A percentile compares a stretch with the other conserved stretches of the same genome.
phyloP scores from a whole-genome alignment of 202 grass and related monocot species.

The Carex arenaria region DNA sequence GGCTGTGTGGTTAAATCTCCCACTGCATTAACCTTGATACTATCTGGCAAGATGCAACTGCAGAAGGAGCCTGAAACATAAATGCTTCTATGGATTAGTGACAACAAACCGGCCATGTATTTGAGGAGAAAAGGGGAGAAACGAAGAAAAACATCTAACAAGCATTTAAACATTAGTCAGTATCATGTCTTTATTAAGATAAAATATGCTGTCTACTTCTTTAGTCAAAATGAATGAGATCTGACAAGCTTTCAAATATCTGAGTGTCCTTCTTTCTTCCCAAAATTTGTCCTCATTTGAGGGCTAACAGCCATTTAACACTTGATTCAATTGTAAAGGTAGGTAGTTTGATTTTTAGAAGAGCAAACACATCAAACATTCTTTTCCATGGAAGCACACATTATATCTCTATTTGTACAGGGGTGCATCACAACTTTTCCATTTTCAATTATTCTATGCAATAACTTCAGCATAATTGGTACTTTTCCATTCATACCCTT shows the following conservation, averaged over 20 bases:
- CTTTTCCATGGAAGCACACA: not conserved
- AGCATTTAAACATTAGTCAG: not conserved
- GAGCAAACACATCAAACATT: not conserved
- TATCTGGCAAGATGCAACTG: slow-evolving; percentile 68
- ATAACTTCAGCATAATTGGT: not conserved
- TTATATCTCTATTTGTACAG: not conserved
- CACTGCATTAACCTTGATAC: slow-evolving; percentile 58
- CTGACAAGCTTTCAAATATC: slow-evolving; percentile 1
- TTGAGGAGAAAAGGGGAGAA: not conserved
- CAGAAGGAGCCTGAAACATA: slow-evolving; percentile 52
- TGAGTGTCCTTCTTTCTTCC: not conserved
- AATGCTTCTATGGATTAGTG: not conserved
- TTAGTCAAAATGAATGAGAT: not conserved
- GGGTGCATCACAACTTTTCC: not conserved
- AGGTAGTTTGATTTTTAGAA: not conserved
- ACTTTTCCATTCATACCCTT: not conserved
- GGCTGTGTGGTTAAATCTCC: slow-evolving; percentile 40
- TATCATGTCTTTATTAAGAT: not conserved
- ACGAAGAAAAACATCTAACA: not conserved
- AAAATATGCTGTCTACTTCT: not conserved
- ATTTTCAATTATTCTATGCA: not conserved
- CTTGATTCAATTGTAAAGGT: not conserved
- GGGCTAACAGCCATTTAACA: not conserved
- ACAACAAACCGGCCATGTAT: slow-evolving; percentile 1
- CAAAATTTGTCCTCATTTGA: not conserved